These are phyloP conservation scores for Nicotiana attenuata DNA, from an alignment of 257 asterid species.

Conservation along the genomic window DNA sequence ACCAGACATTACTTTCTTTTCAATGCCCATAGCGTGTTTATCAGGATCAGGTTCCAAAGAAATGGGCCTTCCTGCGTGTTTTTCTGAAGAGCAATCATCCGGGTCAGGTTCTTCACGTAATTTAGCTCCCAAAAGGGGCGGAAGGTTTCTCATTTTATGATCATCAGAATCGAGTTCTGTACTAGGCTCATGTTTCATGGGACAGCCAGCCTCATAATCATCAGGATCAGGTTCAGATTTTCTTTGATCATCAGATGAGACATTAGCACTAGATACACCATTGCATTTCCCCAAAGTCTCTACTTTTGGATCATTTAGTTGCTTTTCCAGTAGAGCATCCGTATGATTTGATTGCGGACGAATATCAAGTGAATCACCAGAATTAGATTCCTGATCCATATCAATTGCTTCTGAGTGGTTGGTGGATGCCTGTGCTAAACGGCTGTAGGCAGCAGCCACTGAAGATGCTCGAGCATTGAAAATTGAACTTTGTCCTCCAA, in stretches of 20 bases:
- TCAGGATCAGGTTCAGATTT: slow-evolving; percentile 31
- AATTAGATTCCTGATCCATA: slow-evolving; percentile 31
- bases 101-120: slow-evolving; percentile 27
- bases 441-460: slow-evolving; percentile 72
- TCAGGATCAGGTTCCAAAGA: slow-evolving; percentile 30
- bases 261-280: slow-evolving; percentile 14
- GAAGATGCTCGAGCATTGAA: slow-evolving; percentile 72
- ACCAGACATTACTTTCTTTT: slow-evolving; percentile 12
- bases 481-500: slow-evolving; percentile 63
- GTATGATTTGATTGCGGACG: slow-evolving; percentile 9
- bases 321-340: neutral
- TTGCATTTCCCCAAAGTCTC: slow-evolving; percentile 25
- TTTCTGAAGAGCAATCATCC: slow-evolving; percentile 16
- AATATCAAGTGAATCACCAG: slow-evolving; percentile 12
- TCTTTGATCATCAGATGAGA: slow-evolving; percentile 10
- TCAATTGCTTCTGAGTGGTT: slow-evolving; percentile 22
- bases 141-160: neutral
- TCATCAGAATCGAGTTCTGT: slow-evolving; percentile 22
- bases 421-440: slow-evolving; percentile 40
- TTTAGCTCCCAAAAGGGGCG: slow-evolving; percentile 17
- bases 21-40: slow-evolving; percentile 2
- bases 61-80: slow-evolving; percentile 5
- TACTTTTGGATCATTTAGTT: slow-evolving; percentile 4
- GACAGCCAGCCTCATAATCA: slow-evolving; percentile 19
- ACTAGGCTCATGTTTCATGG: slow-evolving; percentile 29